These are phyloP conservation scores for Cystobasidium onofrii DNA, from an alignment of 768 basidiomycete species.

Conservation along the genomic window DNA sequence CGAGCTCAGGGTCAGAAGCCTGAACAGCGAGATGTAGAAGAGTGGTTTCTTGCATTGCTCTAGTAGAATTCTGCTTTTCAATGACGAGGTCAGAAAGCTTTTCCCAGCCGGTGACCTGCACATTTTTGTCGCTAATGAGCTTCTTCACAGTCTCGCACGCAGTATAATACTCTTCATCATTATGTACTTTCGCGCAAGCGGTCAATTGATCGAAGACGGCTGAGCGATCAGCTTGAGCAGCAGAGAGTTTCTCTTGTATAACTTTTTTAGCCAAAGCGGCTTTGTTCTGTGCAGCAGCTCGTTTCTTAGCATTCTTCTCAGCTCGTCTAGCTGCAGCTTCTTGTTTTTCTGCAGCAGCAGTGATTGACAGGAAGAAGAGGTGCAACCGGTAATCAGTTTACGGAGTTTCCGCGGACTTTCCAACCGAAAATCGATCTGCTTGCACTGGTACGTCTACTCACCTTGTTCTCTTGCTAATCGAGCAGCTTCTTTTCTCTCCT, in stretches of 20 bases:
- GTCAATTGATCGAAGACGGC: constrained; percentile 62
- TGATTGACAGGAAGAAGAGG: background rate
- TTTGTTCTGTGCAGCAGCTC: background rate
- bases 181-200: constrained; percentile 42
- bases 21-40: constrained; percentile 62
- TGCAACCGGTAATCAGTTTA: background rate
- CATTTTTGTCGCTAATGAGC: constrained; percentile 60
- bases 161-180: background rate
- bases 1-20: constrained; percentile 47
- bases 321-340: constrained; percentile 23
- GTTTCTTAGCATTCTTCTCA: constrained; percentile 24
- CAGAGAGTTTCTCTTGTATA: background rate
- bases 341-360: constrained; percentile 11
- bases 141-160: constrained; percentile 55
- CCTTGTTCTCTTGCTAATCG: constrained; percentile 14
- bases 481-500: constrained; percentile 50
- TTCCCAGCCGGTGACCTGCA: constrained; percentile 67
- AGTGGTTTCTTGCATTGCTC: constrained; percentile 49
- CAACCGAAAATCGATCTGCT: background rate
- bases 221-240: constrained; percentile 56
- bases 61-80: background rate
- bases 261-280: background rate
- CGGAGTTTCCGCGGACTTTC: too few species aligned
- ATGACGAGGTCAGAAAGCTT: constrained; percentile 54
- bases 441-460: background rate